phyloP scores from a whole-genome alignment of 2,329 filamentous ascomycete genomes.

The Sclerotinia trifoliorum region DNA sequence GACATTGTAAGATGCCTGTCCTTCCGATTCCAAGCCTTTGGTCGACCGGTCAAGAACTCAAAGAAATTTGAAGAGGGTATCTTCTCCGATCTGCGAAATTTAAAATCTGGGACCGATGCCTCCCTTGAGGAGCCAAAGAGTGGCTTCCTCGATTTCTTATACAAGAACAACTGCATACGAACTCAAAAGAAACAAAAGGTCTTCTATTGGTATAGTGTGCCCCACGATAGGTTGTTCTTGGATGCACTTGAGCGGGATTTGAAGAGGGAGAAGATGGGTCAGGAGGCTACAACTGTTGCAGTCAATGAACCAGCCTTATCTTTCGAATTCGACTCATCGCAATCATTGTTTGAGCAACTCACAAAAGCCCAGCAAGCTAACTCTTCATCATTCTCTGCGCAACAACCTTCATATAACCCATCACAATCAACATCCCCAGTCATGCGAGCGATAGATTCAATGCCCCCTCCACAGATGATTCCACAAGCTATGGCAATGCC shows the following conservation, averaged over 20 bases:
- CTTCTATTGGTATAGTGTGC: slow-evolving; percentile 99
- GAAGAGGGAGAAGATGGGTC: slow-evolving; percentile 99
- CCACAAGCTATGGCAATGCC: slow-evolving; percentile 56
- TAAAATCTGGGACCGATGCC: slow-evolving; percentile 97
- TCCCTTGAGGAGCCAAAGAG: slow-evolving; percentile 99
- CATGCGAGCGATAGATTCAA: slow-evolving; percentile 85
- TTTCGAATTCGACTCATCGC: slow-evolving; percentile 98
- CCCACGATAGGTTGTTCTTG: slow-evolving; percentile 94
- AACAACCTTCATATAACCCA: slow-evolving; percentile 53
- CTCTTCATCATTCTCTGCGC: slow-evolving; percentile 90
- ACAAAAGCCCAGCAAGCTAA: slow-evolving; percentile 99
- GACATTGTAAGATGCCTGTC: slow-evolving; percentile 98
- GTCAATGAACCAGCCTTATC: slow-evolving; percentile 96
- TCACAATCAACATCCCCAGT: slow-evolving; percentile 82
- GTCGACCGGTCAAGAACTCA: slow-evolving; percentile 96
- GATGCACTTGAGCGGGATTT: slow-evolving; percentile 95
- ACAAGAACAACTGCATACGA: slow-evolving; percentile 99
- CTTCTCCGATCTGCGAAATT: slow-evolving; percentile 95
- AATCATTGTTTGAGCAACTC: slow-evolving; percentile 98
- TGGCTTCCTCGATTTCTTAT: slow-evolving; percentile 95
- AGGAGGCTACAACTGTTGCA: slow-evolving; percentile 94
- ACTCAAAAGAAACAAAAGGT: slow-evolving; percentile 99
- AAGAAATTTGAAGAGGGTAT: slow-evolving; percentile 99
- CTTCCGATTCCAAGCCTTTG: slow-evolving; percentile 98
- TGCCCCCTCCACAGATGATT: slow-evolving; percentile 88